phyloP scores from a whole-genome alignment of 208 protist genomes.

The Wallacemonas rigidus region DNA sequence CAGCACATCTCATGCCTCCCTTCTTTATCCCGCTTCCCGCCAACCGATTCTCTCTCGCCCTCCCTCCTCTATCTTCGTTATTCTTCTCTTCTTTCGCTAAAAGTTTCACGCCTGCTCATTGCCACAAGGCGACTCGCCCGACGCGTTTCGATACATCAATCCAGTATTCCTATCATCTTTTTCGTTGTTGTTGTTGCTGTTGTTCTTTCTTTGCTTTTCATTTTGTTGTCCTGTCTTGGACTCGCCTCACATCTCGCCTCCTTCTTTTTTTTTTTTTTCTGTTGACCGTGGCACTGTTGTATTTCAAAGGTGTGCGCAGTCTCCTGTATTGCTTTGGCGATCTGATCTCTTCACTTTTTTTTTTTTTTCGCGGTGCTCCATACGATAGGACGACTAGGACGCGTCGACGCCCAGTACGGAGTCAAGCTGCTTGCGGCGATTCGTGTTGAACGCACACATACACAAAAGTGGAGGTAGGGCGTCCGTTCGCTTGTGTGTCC shows the following conservation, averaged over 20 bases:
- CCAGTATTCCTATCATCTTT: neutral
- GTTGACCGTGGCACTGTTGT: neutral
- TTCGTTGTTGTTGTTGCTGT: neutral
- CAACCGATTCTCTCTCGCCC: too few relatives aligned
- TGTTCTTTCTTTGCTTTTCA: neutral
- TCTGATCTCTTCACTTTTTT: neutral
- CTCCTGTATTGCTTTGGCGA: neutral
- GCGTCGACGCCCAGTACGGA: too few relatives aligned
- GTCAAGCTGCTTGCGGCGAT: too few relatives aligned
- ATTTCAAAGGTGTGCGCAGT: too few relatives aligned
- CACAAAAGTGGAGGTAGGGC: neutral
- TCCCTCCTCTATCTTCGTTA: too few relatives aligned
- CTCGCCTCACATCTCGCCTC: too few relatives aligned
- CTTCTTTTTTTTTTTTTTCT: slow-evolving; percentile 1
- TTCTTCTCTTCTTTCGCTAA: too few relatives aligned
- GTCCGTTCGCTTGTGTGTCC: neutral
- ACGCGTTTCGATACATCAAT: neutral
- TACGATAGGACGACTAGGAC: too few relatives aligned
- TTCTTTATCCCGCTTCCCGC: too few relatives aligned
- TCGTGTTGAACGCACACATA: neutral
- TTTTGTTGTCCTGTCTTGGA: neutral
- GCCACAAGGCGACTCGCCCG: too few relatives aligned
- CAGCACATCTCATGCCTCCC: too few relatives aligned
- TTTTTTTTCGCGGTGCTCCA: neutral
- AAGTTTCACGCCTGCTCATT: too few relatives aligned